Evolutionary conservation across 225 moss, liverwort and hornwort genomes (phyloP), one percentile per base, ranked within the genome.

Genomic region (Straminergon stramineum): DNA sequence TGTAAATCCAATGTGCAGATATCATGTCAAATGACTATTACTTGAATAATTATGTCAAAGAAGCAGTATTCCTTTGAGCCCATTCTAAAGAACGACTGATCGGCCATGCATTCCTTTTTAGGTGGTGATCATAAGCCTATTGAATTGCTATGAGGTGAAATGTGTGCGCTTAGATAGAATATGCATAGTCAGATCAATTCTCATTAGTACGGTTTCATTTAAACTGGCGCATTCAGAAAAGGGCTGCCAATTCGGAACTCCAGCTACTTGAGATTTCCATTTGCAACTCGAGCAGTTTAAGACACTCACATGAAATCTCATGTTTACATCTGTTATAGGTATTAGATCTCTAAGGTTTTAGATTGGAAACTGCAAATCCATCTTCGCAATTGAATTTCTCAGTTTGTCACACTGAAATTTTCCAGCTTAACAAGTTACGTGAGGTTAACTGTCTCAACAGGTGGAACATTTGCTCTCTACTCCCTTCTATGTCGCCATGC

Each of bases 391-490:
- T 55, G 84, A 71, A 22, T 71, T 39, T 31, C 13, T 63, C 23
- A 27, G 23, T 55, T n/a, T 56, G 16, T 23, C 17, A 37, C 32
- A 15, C 31, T 62, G 45, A 34, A 48, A 48, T 45, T 48, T 26
- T 64, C 82, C 70, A 32, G 30, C 2, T 55, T 28, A 56, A 39
- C 69, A 64, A 63, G 37, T 52, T 77, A 55, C 35, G 10, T n/a
- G 86, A 37, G 37, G 26, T 35, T 13, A 3, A 37, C 3, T 86
- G 76, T 62, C 13, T 63, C 19, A n/a, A 35, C 94, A 98, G 98
- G 98, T 73, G 98, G 98, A 58, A 96, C 98, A 48, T 98, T 98
- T 87, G 96, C 98, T 30, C 92, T 98, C 63, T 98, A 98, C 87
- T 98, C 98, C 10, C 92, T 98, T 48, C 76, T 98, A 21, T 98